Evolutionary conservation across 2,329 filamentous ascomycete species (phyloP), one percentile per base, ranked within the genome.

Genomic region (Colletotrichum liaoningense): DNA sequence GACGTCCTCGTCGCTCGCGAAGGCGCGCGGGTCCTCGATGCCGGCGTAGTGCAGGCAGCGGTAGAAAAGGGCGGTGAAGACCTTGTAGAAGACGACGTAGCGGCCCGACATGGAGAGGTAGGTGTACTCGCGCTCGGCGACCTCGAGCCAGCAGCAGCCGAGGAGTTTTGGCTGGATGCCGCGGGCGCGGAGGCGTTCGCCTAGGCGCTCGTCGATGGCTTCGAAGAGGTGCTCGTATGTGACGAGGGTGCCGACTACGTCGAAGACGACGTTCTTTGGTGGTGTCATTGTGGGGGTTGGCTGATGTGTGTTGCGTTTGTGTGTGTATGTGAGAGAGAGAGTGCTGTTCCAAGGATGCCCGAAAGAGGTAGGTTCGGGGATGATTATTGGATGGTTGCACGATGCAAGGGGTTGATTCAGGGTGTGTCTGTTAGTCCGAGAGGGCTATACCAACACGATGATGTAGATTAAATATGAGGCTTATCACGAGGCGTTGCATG

Each of bases 181-280:
- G 26, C 84, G 75, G 14, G 79, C 75, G 9, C 76, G 77, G 2
- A 89, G 83, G 9, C 80, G 79, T 5, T 81, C 75, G 49, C 87
- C 87, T 5, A 88, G 81, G 22, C 81, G 80, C 2, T 77, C 60
- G 12, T 85, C 81, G 46, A 89, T 82, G 26, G 80, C 80, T 11
- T 82, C 78, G 71, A 83, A 85, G 75, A 85, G 84, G 64, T 82
- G 81, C 12, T 86, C 82, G 79, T 85, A 87, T 9, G 81, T 84
- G 57, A 88, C 86, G 65, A 82, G 82, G 7, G 87, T 88, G 63
- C 87, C 87, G 67, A 90, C 88, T 1, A 90, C 83, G 77, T 88
- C 86, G 74, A 88, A 88, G 24, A 87, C 85, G 71, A 87, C 81
- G 70, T 88, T 82, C 68, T 87, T 87, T 59, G 54, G 54, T 38